Evolutionary conservation across 257 asterid species (phyloP), one percentile per base, ranked within the genome.

Genomic region (Solanum ossicruentum): DNA sequence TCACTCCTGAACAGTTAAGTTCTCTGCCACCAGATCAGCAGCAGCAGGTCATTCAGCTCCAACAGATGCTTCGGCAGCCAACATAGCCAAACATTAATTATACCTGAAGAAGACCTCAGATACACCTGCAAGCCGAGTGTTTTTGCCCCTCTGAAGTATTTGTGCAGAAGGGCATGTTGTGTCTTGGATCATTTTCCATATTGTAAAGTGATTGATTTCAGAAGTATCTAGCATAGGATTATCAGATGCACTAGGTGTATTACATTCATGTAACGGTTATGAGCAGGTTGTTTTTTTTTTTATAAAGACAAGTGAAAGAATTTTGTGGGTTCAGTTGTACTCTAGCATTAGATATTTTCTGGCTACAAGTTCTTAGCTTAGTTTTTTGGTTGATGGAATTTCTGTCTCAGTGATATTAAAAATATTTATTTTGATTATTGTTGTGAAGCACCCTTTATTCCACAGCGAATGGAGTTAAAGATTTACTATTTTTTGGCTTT

Each of bases 1-100:
- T 95, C 47, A 93, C 98, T 9, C 95, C 97, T 0, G 98, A 95
- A 86, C 98, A 92, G 88, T 87, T 95, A 87, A 91, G 91, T 85
- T 90, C 94, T 56, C 88, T 95, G 83, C 94, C 99, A 20, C 92
- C 95, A n/a, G 99, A 95, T 81, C 98, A 95, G 92, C 98, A 89
- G 70, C 96, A 90, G 87, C 94, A 94, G 89, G 96, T 95, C 51
- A 90, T 92, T 89, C 98, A 93, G 87, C 98, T 95, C 70, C 99
- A 95, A 90, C 92, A 92, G 93, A 91, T 91, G 97, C 97, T 94
- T 84, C 91, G 97, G 65, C 95, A 92, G 92, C 91, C 92, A 23
- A 84, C 92, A 41, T 93, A 93, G 87, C 39, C 45, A 10, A 71
- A 39, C 45, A 57, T 66, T 85, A 83, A 47, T 17, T 43, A 39